phyloP scores from a whole-genome alignment of 345 rosid genomes.

The Citrus inodora region DNA sequence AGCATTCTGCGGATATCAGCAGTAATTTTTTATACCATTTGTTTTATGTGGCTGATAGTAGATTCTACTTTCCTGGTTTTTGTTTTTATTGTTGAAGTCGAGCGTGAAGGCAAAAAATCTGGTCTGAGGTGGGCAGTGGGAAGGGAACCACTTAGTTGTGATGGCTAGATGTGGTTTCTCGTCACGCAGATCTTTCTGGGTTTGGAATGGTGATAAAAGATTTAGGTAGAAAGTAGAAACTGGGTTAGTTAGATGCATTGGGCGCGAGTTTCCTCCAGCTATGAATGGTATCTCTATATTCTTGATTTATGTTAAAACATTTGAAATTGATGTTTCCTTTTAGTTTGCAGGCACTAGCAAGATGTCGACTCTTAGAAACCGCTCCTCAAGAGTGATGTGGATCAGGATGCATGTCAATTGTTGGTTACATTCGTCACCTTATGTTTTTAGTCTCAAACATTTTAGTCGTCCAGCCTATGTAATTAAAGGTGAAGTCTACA shows the following conservation, averaged over 20 bases:
- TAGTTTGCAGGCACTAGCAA: conserved; percentile 70
- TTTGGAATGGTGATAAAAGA: neutral
- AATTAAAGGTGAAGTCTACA: neutral
- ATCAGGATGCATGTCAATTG: conserved; percentile 33
- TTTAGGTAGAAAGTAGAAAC: neutral
- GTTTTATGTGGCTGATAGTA: neutral
- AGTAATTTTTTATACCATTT: conserved; percentile 44
- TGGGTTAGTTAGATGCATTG: neutral
- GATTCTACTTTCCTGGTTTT: neutral
- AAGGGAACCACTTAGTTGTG: neutral
- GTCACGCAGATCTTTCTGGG: neutral
- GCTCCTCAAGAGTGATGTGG: conserved; percentile 95
- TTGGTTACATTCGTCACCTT: neutral
- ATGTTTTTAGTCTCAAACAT: neutral
- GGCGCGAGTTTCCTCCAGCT: neutral
- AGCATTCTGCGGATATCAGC: conserved; percentile 93
- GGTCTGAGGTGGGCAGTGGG: neutral
- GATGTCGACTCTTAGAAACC: conserved; percentile 82
- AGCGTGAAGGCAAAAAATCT: too few species aligned
- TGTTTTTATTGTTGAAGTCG: neutral
- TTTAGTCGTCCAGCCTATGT: neutral
- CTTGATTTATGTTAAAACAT: neutral
- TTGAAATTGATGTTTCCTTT: conserved; percentile 5
- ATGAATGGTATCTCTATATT: neutral
- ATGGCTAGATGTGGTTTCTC: conserved; percentile 4